These are phyloP conservation scores for Phyllosticta citrichinensis DNA, from an alignment of 2,329 filamentous ascomycete species.

Conservation along the genomic window DNA sequence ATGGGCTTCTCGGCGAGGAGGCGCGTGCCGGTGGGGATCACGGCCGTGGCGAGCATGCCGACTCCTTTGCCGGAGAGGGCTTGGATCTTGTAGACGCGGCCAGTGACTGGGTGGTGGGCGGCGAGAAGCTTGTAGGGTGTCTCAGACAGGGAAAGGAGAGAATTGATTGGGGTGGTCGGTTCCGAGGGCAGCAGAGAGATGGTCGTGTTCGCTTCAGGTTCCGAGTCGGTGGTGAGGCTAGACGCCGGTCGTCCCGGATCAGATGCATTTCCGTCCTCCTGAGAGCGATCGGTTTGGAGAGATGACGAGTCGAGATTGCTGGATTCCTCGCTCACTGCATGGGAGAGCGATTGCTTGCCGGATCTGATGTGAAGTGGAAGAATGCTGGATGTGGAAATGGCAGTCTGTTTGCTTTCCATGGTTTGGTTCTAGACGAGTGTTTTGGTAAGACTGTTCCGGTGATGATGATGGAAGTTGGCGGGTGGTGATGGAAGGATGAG, in stretches of 20 bases:
- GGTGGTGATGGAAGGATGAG: neutral
- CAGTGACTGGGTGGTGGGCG: neutral
- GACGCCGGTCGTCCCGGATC: neutral
- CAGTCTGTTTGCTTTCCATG: neutral
- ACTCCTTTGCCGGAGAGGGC: constrained; percentile 30
- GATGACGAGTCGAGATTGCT: neutral
- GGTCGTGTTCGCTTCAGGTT: neutral
- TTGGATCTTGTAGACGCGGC: constrained; percentile 19
- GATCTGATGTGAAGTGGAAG: neutral
- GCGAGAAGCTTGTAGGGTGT: neutral
- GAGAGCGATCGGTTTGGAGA: neutral
- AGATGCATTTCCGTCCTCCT: neutral
- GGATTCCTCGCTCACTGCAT: neutral
- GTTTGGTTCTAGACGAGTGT: neutral
- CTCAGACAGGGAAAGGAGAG: neutral
- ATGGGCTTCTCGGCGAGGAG: constrained; percentile 32
- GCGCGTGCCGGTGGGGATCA: constrained; percentile 27
- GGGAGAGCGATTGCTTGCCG: no score
- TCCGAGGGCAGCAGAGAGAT: neutral
- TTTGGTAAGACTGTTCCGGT: neutral
- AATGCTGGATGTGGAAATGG: neutral
- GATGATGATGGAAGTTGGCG: neutral
- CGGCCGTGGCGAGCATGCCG: constrained; percentile 30
- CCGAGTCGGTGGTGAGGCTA: neutral
- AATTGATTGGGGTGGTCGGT: neutral